These are phyloP conservation scores for Solanum arcanum DNA, from an alignment of 257 asterid species.

Conservation along the genomic window DNA sequence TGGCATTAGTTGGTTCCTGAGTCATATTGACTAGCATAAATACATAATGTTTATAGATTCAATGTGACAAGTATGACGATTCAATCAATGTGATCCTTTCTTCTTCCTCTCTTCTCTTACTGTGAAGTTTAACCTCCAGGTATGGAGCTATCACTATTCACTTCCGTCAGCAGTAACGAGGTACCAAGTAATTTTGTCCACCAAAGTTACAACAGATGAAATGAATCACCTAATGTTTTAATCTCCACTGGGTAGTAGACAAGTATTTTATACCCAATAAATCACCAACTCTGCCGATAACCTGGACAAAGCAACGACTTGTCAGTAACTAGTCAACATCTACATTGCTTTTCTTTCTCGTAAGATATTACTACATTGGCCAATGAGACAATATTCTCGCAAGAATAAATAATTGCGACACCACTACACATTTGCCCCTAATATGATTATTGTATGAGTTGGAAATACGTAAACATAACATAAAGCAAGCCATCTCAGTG, in stretches of 20 bases:
- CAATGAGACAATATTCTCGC: neutral
- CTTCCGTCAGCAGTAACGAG: neutral
- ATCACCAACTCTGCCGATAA: conserved; percentile 67
- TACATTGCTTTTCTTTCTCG: neutral
- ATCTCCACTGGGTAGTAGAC: conserved; percentile 16
- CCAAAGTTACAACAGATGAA: too few relatives aligned
- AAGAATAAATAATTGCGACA: neutral
- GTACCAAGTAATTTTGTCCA: too few relatives aligned
- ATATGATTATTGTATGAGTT: neutral
- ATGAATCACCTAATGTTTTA: neutral
- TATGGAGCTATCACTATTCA: neutral
- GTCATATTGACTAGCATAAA: neutral
- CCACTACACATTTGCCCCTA: neutral
- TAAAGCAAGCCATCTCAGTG: neutral
- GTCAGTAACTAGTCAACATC: neutral
- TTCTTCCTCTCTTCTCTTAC: neutral
- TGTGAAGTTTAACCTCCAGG: neutral
- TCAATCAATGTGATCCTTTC: neutral
- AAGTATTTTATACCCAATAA: conserved; percentile 75
- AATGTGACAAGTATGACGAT: neutral
- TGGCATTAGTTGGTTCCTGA: neutral
- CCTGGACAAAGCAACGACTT: conserved; percentile 21
- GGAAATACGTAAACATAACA: neutral
- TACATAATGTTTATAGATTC: neutral
- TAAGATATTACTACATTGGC: neutral